These are phyloP conservation scores for Yamadazyma triangularis DNA, from an alignment of 1,139 yeast species.

Conservation along the genomic window DNA sequence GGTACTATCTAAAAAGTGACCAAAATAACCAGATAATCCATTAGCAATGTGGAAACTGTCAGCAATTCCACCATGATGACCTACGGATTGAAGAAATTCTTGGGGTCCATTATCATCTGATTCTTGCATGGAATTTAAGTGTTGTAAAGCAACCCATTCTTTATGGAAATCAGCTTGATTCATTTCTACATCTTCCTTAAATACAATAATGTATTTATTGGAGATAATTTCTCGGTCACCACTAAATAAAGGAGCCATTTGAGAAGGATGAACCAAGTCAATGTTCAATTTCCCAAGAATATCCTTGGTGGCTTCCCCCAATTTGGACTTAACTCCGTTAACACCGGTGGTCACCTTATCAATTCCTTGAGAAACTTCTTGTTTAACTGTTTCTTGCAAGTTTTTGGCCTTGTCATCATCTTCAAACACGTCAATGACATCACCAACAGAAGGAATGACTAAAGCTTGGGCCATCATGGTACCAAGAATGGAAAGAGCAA, in stretches of 20 bases:
- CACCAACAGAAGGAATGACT: slow-evolving; percentile 54
- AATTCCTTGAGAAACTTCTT: slow-evolving; percentile 1
- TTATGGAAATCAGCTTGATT: slow-evolving; percentile 51
- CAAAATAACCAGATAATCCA: slow-evolving; percentile 28
- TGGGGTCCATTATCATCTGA: slow-evolving; percentile 10
- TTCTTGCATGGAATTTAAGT: slow-evolving; percentile 26
- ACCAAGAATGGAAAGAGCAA: slow-evolving; percentile 51
- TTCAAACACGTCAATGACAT: slow-evolving; percentile 36
- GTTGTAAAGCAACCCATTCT: slow-evolving; percentile 53
- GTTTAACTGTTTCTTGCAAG: no score
- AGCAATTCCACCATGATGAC: slow-evolving; percentile 51
- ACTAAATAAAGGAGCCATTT: slow-evolving; percentile 12
- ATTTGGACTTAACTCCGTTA: slow-evolving; percentile 1
- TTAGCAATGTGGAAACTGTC: slow-evolving; percentile 36
- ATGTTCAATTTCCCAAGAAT: slow-evolving; percentile 9
- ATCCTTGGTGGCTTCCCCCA: slow-evolving; percentile 3
- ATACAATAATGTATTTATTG: slow-evolving; percentile 35
- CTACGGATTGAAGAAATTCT: slow-evolving; percentile 9
- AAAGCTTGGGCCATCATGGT: slow-evolving; percentile 60
- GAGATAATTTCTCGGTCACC: slow-evolving; percentile 42
- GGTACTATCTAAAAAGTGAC: slow-evolving; percentile 26
- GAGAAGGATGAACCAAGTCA: slow-evolving; percentile 8
- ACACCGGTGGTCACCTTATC: background rate
- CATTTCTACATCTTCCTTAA: slow-evolving; percentile 23
- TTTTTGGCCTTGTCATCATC: slow-evolving; percentile 4